A percentile compares a stretch with the other conserved stretches of the same genome.
These are phyloP conservation scores for Rosellinia necatrix DNA, from an alignment of 2,329 filamentous ascomycete genomes.

Conservation along the genomic window DNA sequence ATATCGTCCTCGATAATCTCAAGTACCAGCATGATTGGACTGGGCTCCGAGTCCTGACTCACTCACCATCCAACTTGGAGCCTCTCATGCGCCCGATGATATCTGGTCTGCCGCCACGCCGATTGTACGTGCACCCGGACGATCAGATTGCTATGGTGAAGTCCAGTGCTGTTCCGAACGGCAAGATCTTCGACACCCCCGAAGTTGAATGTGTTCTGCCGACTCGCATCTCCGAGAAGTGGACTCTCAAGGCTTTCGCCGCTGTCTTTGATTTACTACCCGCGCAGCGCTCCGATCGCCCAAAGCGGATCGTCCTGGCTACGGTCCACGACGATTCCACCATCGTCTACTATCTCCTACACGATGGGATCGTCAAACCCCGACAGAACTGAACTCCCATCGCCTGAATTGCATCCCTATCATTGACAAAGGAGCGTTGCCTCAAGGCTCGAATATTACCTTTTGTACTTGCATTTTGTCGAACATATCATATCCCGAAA, in stretches of 20 bases:
- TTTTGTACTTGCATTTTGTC: conserved; percentile 76
- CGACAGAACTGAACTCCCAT: conserved; percentile 68
- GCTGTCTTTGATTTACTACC: conserved; percentile 69
- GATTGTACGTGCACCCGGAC: conserved; percentile 80
- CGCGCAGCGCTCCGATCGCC: conserved; percentile 52
- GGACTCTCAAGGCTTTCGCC: conserved; percentile 69
- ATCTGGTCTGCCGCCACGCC: conserved; percentile 72
- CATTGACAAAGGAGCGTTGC: background rate
- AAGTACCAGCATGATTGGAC: conserved; percentile 78
- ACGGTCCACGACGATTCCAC: conserved; percentile 81
- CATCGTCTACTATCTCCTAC: conserved; percentile 81
- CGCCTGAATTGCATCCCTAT: background rate
- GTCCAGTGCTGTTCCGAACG: conserved; percentile 55
- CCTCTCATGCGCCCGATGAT: conserved; percentile 66
- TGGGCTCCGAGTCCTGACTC: conserved; percentile 58
- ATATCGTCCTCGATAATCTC: conserved; percentile 71
- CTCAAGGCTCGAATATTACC: conserved; percentile 66
- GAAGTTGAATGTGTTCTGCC: conserved; percentile 79
- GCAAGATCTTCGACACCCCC: conserved; percentile 53
- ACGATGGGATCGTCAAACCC: conserved; percentile 86
- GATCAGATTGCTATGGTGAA: conserved; percentile 77
- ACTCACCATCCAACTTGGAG: conserved; percentile 40
- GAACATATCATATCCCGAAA: conserved; percentile 72
- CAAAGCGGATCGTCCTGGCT: conserved; percentile 74
- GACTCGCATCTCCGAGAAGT: conserved; percentile 72